A percentile compares a stretch with the other conserved stretches of the same genome.
These are phyloP conservation scores for Beauveria rudraprayagi DNA, from an alignment of 2,329 filamentous ascomycete genomes.

Conservation along the genomic window DNA sequence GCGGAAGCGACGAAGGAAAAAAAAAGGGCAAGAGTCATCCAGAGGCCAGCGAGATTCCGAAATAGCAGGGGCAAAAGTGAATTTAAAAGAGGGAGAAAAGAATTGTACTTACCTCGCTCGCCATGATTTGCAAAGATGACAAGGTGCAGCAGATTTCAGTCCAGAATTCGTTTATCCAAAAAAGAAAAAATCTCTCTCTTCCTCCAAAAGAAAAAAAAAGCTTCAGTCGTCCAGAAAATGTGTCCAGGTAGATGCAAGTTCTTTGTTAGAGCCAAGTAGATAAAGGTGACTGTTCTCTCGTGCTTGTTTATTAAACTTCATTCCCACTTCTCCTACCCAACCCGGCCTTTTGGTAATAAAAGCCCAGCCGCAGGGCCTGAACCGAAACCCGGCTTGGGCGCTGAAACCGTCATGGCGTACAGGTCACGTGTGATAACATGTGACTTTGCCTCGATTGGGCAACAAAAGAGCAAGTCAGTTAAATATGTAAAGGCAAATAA, in stretches of 20 bases:
- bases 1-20: no score
- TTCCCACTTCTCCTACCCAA: neutral
- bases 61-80: neutral
- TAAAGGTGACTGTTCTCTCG: neutral
- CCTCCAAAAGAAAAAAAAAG: no score
- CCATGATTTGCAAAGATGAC: neutral
- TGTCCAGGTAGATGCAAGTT: neutral
- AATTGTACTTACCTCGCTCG: slow-evolving; percentile 7
- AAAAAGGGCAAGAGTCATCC: no score
- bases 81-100: no score
- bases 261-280: neutral
- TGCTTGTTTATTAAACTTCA: neutral
- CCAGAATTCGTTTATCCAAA: neutral
- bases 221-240: neutral
- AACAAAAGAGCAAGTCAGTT: no score
- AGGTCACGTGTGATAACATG: neutral
- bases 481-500: neutral
- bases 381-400: neutral
- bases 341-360: neutral
- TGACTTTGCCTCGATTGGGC: neutral
- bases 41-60: no score
- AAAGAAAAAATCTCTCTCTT: neutral
- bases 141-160: neutral
- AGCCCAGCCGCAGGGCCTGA: neutral
- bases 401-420: neutral